Evolutionary conservation across 2,329 filamentous ascomycete genomes (phyloP).

Genomic region (Parastagonospora nodorum): DNA sequence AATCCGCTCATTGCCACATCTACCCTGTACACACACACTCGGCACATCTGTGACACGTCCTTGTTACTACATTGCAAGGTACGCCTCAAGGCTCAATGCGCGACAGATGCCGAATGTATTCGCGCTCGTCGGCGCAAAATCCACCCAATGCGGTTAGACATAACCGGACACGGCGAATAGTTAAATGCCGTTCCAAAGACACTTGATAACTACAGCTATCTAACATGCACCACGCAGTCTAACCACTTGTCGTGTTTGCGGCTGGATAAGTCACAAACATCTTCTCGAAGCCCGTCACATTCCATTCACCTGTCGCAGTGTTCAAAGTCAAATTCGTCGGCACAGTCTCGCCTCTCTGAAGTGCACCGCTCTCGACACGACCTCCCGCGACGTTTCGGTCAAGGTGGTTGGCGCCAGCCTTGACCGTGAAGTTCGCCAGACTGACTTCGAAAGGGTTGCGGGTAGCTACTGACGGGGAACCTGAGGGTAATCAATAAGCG

Average conservation of each 20-base stretch:
- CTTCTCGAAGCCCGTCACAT: slow-evolving; percentile 31
- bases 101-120: too few relatives aligned
- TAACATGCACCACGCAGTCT: background rate
- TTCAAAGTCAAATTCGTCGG: slow-evolving; percentile 41
- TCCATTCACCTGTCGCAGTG: slow-evolving; percentile 34
- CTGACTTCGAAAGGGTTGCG: slow-evolving; percentile 67
- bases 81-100: too few relatives aligned
- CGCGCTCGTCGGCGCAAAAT: too few relatives aligned
- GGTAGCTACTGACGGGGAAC: slow-evolving; percentile 59
- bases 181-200: too few relatives aligned
- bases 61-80: too few relatives aligned
- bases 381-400: slow-evolving; percentile 53
- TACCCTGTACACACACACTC: too few relatives aligned
- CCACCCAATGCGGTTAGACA: too few relatives aligned
- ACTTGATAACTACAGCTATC: too few relatives aligned
- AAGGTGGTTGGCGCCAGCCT: slow-evolving; percentile 63
- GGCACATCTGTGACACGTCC: too few relatives aligned
- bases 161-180: too few relatives aligned
- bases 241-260: background rate
- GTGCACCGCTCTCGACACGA: slow-evolving; percentile 58
- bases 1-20: background rate
- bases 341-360: slow-evolving; percentile 48
- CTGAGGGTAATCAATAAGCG: slow-evolving; percentile 10
- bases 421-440: slow-evolving; percentile 71
- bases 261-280: slow-evolving; percentile 32